phyloP scores from a whole-genome alignment of 495 filamentous ascomycete species.

The Aspergillus heteromorphus region DNA sequence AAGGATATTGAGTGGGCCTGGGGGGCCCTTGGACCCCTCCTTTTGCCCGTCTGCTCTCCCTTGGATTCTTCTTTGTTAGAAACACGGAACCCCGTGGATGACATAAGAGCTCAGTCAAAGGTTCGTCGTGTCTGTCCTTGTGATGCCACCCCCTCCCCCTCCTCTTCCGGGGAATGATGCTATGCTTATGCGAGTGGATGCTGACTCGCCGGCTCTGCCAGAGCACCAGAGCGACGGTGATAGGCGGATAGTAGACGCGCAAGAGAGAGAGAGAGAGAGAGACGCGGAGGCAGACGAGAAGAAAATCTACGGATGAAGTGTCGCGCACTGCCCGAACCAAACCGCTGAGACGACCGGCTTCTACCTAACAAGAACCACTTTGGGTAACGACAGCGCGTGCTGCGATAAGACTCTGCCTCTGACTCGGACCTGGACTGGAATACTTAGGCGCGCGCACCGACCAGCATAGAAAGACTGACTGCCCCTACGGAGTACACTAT shows the following conservation, averaged over 20 bases:
- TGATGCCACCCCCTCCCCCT: no score
- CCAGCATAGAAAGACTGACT: constrained; percentile 6
- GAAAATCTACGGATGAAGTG: constrained; percentile 8
- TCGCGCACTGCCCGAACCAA: neutral
- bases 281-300: neutral
- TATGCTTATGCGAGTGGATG: neutral
- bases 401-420: neutral
- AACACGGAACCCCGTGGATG: constrained; percentile 16
- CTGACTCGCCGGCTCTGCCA: neutral
- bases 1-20: constrained; percentile 12
- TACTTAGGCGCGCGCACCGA: constrained; percentile 29
- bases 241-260: neutral
- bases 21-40: constrained; percentile 7
- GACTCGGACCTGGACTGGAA: constrained; percentile 26
- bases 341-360: neutral
- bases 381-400: neutral
- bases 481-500: no score
- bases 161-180: neutral
- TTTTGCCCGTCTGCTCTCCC: constrained; percentile 4
- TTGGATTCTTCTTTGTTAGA: constrained; percentile 12
- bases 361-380: neutral
- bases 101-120: constrained; percentile 12
- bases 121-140: constrained; percentile 9
- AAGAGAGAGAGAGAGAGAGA: no score
- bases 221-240: neutral